Base-by-base conservation (phyloP, 495 filamentous ascomycete genomes). In the Penicillium turbatum region DNA sequence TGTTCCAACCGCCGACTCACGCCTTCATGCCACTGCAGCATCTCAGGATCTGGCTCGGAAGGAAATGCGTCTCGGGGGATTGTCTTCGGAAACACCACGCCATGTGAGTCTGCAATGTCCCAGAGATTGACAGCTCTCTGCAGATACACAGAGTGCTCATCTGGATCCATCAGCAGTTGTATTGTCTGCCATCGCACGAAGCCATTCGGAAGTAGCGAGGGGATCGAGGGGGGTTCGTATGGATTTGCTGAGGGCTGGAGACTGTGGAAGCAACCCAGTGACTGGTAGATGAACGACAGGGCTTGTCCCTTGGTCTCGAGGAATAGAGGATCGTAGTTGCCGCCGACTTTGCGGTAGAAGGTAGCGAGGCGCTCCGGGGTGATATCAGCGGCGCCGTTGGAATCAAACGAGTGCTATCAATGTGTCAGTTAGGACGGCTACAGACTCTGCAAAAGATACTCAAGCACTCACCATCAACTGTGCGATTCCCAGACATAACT, bases 111-210 rank as follows among this genome's bases (percentile, higher is more conserved):
- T 43, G 77, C 75, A 37, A 98, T 80, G 45, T 81, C 80, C 78
- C 89, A 96, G 36, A 86, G 74, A 31, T 73, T 78, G 9, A 95
- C 85, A 0, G 95, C 90, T 58, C 82, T 85, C 60, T 92, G 91
- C 7, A 98, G 65, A 57, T 89, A 92, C 1, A 83, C 82, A 2
- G 87, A 86, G 72, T 97, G 92, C 61, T 92, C 88, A 55, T 90
- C 85, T 2, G 95, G 93, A 48, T 86, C 88, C 11, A 97, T 80
- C 29, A 97, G 77, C 27, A 95, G 72, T 71, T 97, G 90, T 13
- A 98, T 90, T 2, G 88, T 88, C 76, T 97, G 89, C 92, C 92
- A 98, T 62, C 86, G 84, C 36, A 92, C 85, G 65, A 96, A 98
- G 21, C 93, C 93, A 56, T 81, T 82, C 0, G 79, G 75, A 35